Percentiles rank a stretch among this genome's conserved stretches.
Conservation (phyloP, 495 filamentous ascomycete genomes). For the Neurospora sp. region DNA sequence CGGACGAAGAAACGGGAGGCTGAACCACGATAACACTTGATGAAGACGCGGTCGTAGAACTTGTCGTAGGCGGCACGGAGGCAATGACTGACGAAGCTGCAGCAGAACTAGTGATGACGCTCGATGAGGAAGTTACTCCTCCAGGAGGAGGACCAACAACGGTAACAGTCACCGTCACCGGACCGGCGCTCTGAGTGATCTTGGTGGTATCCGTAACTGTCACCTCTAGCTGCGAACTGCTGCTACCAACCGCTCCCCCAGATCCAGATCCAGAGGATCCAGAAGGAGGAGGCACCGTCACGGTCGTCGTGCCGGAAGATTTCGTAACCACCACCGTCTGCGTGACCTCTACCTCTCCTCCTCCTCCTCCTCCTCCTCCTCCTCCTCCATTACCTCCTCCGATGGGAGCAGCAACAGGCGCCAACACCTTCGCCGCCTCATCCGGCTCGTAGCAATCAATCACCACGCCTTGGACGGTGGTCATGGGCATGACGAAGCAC, state of each 20-base stretch:
- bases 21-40: neutral
- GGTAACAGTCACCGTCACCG: neutral
- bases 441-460: slow-evolving; percentile 26
- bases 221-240: neutral
- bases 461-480: slow-evolving; percentile 23
- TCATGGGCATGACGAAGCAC: slow-evolving; percentile 36
- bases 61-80: neutral
- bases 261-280: neutral
- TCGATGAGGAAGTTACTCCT: neutral
- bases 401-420: slow-evolving; percentile 2
- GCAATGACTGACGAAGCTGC: neutral
- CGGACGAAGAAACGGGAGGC: neutral
- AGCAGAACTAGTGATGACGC: neutral
- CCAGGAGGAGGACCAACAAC: neutral
- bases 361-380: neutral
- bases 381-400: neutral
- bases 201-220: neutral
- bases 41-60: neutral
- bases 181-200: neutral
- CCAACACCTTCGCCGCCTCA: slow-evolving; percentile 19
- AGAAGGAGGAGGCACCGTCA: neutral
- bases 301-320: neutral
- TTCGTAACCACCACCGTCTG: neutral
- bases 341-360: neutral
- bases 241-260: neutral